A percentile compares a stretch with the other conserved stretches of the same genome.
phyloP scores from a whole-genome alignment of 208 protist species.

The Trypanosoma vivax region DNA sequence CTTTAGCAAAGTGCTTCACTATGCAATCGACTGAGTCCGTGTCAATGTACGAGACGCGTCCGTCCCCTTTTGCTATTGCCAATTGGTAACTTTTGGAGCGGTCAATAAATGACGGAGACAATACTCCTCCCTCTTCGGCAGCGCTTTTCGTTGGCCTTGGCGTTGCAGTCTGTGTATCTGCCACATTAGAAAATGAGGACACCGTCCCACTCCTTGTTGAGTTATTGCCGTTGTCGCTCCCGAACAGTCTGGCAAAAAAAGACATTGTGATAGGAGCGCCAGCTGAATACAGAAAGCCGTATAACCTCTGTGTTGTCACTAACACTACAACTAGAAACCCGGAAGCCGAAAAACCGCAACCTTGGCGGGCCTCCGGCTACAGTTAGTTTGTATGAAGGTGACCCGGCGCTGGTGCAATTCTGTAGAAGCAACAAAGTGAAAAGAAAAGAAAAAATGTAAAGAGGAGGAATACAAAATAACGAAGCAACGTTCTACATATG shows the following conservation, averaged over 20 bases:
- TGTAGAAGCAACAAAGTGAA: too few relatives aligned
- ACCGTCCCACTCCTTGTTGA: background rate
- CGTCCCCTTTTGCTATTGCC: conserved; percentile 26
- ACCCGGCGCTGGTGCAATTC: too few relatives aligned
- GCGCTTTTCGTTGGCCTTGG: conserved; percentile 10
- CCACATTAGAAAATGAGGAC: conserved; percentile 13
- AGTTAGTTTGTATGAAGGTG: too few relatives aligned
- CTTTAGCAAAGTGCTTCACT: conserved; percentile 32
- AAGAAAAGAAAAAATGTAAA: conserved; percentile 1
- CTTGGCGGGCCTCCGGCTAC: too few relatives aligned
- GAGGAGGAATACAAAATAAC: conserved; percentile 1
- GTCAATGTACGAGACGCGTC: conserved; percentile 35
- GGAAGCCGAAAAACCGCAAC: too few relatives aligned
- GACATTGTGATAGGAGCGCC: too few relatives aligned
- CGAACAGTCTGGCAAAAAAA: background rate
- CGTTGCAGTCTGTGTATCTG: conserved; percentile 10
- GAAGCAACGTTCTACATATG: background rate
- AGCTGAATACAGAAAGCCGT: too few relatives aligned
- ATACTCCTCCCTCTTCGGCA: conserved; percentile 9
- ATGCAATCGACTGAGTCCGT: conserved; percentile 64
- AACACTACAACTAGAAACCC: too few relatives aligned
- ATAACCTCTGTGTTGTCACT: too few relatives aligned
- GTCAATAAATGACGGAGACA: conserved; percentile 17
- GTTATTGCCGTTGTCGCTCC: background rate
- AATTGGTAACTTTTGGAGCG: conserved; percentile 7